A percentile compares a stretch with the other conserved stretches of the same genome.
Conservation (phyloP, 2,329 filamentous ascomycete species). For the Rutstroemia sp. region DNA sequence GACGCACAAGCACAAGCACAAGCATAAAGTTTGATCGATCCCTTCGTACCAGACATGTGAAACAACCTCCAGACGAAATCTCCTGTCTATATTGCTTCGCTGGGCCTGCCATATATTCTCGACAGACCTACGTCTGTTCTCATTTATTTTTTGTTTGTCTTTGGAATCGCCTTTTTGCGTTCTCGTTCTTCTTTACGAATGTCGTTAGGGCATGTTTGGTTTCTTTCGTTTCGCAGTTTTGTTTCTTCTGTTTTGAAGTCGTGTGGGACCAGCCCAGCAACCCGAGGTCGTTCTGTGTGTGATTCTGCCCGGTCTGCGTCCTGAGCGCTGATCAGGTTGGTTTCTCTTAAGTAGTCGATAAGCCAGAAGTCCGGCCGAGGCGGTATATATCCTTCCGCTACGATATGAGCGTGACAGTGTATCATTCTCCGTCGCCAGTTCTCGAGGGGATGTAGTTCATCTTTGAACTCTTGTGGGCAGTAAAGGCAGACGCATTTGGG, state of each 20-base stretch:
- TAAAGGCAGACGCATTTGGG: constrained; percentile 40
- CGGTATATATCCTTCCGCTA: constrained; percentile 10
- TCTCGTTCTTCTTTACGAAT: constrained; percentile 9
- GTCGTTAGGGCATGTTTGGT: not conserved
- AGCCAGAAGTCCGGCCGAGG: constrained; percentile 35
- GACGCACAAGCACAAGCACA: not conserved
- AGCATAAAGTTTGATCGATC: not conserved
- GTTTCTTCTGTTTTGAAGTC: constrained; percentile 13
- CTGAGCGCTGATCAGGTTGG: constrained; percentile 26
- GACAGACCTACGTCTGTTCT: not conserved
- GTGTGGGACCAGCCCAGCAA: constrained; percentile 8
- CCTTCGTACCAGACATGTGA: not conserved
- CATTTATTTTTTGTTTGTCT: not conserved
- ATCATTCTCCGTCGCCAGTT: constrained; percentile 35
- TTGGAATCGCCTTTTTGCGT: not conserved
- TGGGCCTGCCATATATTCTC: not conserved
- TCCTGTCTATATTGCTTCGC: not conserved
- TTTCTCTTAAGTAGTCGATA: constrained; percentile 32
- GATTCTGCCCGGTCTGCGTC: constrained; percentile 10
- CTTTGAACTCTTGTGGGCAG: constrained; percentile 32
- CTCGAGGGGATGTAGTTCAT: constrained; percentile 3
- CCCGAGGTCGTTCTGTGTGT: constrained; percentile 18
- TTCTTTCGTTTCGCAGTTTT: constrained; percentile 2
- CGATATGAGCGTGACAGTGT: constrained; percentile 41
- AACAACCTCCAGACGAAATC: not conserved